phyloP scores from a whole-genome alignment of 345 rosid species.

The Dimocarpus longan region DNA sequence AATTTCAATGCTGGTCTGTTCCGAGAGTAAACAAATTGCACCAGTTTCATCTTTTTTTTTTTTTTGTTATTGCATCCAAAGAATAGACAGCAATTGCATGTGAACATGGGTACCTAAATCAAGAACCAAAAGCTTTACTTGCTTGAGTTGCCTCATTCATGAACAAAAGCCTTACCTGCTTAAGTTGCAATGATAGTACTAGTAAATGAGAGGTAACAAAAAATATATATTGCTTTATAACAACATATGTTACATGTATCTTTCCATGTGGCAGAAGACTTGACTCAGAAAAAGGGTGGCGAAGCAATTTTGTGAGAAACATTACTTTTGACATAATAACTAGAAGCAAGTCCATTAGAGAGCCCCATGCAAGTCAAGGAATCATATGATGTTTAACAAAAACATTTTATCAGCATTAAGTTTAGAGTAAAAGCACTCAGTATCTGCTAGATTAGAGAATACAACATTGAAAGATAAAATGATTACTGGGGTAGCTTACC shows the following conservation, averaged over 20 bases:
- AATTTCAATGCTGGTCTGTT: background rate
- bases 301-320: background rate
- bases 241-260: background rate
- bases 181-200: background rate
- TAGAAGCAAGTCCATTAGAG: background rate
- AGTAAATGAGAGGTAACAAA: background rate
- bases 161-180: background rate
- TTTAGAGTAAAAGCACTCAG: background rate
- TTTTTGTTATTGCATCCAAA: background rate
- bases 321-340: background rate
- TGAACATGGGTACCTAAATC: background rate
- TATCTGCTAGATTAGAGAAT: background rate
- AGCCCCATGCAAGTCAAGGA: constrained; percentile 11
- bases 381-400: background rate
- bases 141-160: background rate
- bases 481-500: constrained; percentile 49
- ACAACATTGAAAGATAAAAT: background rate
- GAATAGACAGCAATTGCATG: background rate
- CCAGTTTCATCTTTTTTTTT: background rate
- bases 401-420: background rate
- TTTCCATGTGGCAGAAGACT: background rate
- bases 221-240: background rate
- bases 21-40: background rate
- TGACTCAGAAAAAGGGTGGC: background rate
- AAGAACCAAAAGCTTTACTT: background rate